A percentile compares a stretch with the other conserved stretches of the same genome.
phyloP scores from a whole-genome alignment of 1,284 basidiomycete genomes.

The Spongiforma sp. region DNA sequence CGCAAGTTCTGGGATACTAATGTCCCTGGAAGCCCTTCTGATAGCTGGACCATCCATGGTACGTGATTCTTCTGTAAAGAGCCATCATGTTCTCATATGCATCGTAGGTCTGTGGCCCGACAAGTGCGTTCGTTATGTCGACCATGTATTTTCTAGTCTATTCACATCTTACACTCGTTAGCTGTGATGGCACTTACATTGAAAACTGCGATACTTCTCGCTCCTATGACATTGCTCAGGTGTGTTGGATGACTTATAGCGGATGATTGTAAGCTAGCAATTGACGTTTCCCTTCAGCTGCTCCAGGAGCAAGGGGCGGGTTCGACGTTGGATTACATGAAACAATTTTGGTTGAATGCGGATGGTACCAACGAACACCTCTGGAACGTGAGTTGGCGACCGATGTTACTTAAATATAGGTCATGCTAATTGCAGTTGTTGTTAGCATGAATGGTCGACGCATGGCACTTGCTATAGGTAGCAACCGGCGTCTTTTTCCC shows the following conservation, averaged over 20 bases:
- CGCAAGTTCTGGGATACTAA: slow-evolving; percentile 66
- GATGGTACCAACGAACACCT: slow-evolving; percentile 67
- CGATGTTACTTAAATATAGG: neutral
- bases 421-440: slow-evolving; percentile 10
- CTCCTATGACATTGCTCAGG: slow-evolving; percentile 55
- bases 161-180: too few species aligned
- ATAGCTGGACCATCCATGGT: slow-evolving; percentile 84
- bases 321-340: slow-evolving; percentile 69
- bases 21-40: slow-evolving; percentile 63
- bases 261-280: neutral
- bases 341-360: slow-evolving; percentile 68
- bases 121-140: slow-evolving; percentile 49
- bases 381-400: slow-evolving; percentile 63
- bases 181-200: slow-evolving; percentile 72
- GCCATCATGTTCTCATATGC: slow-evolving; percentile 7
- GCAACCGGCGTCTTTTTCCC: neutral
- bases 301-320: slow-evolving; percentile 62
- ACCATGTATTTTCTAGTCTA: too few species aligned
- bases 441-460: slow-evolving; percentile 68
- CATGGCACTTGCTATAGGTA: slow-evolving; percentile 80
- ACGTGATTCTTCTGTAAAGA: slow-evolving; percentile 19
- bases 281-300: slow-evolving; percentile 48
- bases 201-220: slow-evolving; percentile 70
- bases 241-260: slow-evolving; percentile 24
- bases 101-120: slow-evolving; percentile 72